Base-by-base conservation (phyloP, 345 rosid genomes). In the Hypericum androsaemum region DNA sequence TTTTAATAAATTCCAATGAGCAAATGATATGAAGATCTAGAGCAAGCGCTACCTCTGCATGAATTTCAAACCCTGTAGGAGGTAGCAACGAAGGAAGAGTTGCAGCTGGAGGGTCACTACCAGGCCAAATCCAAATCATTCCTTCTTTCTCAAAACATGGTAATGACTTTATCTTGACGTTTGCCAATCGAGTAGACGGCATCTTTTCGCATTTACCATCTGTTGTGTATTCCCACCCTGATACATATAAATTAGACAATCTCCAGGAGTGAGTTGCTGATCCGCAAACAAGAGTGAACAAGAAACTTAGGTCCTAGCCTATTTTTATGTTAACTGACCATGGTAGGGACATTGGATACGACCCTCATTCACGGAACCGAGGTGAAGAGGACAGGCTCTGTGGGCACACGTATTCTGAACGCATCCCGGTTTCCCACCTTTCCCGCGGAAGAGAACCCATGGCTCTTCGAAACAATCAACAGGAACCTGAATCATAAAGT, bases 101-200 rank as follows among this genome's bases (percentile, higher is more conserved):
- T 38, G 94, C 73, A 35, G 80, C 62, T 10, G 95, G 96, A 43
- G 95, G 83, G 32, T 83, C 98, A 56, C 68, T 60, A 0, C 98
- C 96, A 4, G 96, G 98, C 98, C 98, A 92, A 63, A 88, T 70
- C 98, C 94, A 92, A 65, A 88, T 81, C 94, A 92, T 81, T 38
- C 98, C 96, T 52, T 92, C 96, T 74, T 85, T 78, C 67, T 92
- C 96, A 50, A 80, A 76, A 66, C 98, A 92, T 22, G 96, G 84
- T 66, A 92, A 49, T 8, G 98, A 82, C 44, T 73, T 88, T 59
- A 88, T 69, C 62, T 77, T 85, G 63, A 81, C 94, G 55, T 83
- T 67, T 12, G 77, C 60, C 50, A 92, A 58, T 58, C 75, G 62
- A 0, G 96, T 92, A 8, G 98, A 92, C 4, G 98, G 96, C 96